Conservation (phyloP, 495 filamentous ascomycete genomes). For the Saxophila tyrrhenica region DNA sequence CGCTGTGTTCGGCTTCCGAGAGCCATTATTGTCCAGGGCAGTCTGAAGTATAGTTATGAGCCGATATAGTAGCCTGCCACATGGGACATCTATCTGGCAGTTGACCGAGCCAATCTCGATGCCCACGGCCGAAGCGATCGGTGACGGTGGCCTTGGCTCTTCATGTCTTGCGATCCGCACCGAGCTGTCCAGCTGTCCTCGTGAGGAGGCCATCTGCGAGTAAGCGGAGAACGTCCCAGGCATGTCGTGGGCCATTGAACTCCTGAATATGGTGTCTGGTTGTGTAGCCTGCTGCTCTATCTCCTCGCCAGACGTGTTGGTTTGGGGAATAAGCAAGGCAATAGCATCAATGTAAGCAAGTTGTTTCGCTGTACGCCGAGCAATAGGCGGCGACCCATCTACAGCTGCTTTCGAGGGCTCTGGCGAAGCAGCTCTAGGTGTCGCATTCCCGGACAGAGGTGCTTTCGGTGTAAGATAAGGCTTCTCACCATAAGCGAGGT, state of each 20-base stretch:
- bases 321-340: constrained; percentile 8
- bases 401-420: neutral
- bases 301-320: neutral
- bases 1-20: neutral
- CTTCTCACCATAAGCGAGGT: neutral
- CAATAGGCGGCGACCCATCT: neutral
- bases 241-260: constrained; percentile 10
- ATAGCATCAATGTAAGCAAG: constrained; percentile 7
- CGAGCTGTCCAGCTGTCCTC: neutral
- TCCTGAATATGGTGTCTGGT: neutral
- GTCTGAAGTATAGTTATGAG: neutral
- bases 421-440: constrained; percentile 8
- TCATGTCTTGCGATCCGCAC: neutral
- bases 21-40: neutral
- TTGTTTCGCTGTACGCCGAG: neutral
- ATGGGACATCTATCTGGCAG: constrained; percentile 4
- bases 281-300: neutral
- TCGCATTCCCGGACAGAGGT: constrained; percentile 4
- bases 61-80: neutral
- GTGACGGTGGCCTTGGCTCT: neutral
- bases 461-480: neutral
- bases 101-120: constrained; percentile 3
- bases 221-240: constrained; percentile 32
- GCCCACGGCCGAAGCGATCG: neutral
- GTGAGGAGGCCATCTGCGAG: constrained; percentile 13